Evolutionary conservation across 768 basidiomycete genomes (phyloP), one percentile per base, ranked within the genome.

Genomic region (Calocybe cyanea): DNA sequence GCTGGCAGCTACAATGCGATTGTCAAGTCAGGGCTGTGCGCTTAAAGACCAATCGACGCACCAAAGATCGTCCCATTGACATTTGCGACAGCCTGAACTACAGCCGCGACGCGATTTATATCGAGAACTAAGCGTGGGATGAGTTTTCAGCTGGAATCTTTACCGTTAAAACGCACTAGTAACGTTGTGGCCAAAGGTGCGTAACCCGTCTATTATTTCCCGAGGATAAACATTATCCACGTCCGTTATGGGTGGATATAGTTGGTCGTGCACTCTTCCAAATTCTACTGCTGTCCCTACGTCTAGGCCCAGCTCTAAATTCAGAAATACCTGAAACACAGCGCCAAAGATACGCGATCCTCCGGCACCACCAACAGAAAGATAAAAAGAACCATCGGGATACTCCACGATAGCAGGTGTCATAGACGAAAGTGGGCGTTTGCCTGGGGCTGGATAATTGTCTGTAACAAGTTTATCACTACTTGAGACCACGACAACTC

Each of bases 381-480:
- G 66, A 57, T 80, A 82, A 50, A 94, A 78, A 0, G 83, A 75
- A 5, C 89, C 90, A 52, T 92, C 77, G 0, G 65, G 60, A 51
- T 88, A 56, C 57, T 96, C 91, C 8, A 97, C 61, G 50, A 98
- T 92, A 0, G 81, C 79, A 0, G 95, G 87, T 2, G 73, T 62
- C 0, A 76, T 96, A 1, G 93, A 96, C 0, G 93, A 96, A 18
- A 98, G 64, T 0, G 94, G 91, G 2, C 92, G 84, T 64, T 97
- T 98, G 6, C 86, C 81, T 2, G 90, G 76, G 51, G 80, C 83
- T 5, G 94, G 92, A 55, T 89, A 94, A 62, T 97, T 96, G 66
- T 81, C 90, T 92, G 56, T 11, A 31, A 10, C 8, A 51, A 52
- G 33, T 30, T 17, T 45, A 32, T 48, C 28, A 38, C 24, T 34